Base-by-base conservation (phyloP, 148 eudicot species). In the Rhododendron ferrugineum region DNA sequence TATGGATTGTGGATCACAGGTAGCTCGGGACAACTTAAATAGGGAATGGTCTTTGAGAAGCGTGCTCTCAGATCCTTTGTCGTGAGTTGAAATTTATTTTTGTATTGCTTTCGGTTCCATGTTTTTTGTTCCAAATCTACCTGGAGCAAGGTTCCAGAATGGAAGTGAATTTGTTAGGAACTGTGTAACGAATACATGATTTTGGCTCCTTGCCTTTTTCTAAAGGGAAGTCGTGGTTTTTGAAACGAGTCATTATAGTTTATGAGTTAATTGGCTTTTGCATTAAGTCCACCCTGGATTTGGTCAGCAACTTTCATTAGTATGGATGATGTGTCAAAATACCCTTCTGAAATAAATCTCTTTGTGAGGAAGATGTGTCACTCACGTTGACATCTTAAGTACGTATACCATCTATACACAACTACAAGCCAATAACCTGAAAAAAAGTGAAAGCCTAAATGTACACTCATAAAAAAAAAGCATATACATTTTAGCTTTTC, bases 61-160 rank as follows among this genome's bases (percentile, higher is more conserved):
- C 81, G 90, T 93, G 49, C 95, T 95, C 79, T 95, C 98, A 36
- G 98, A 95, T 88, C 94, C 95, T 86, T 74, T 95, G 83, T 94
- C 98, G 98, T 95, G 92, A 92, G 97, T 91, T 82, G n/a, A 56
- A 14, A 16, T 74, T 60, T 30, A 13, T 74, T 56, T 40, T 72
- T 54, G 6, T 28, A 6, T 56, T 81, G 81, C 60, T 80, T 54
- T 34, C 74, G 9, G 79, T 80, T 82, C 15, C 64, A 22, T 81
- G 6, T 18, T 11, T 74, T 84, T 13, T 32, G 47, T 28, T 30
- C 22, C 22, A 79, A 81, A 58, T 23, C 47, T 52, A 32, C 44
- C 44, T 54, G 8, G 44, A 80, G 68, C 42, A 54, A 56, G 44
- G n/a, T 78, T 78, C 40, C 9, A 52, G 68, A 34, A 16, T 80